Evolutionary conservation across 208 protist species (phyloP), one percentile per base, ranked within the genome.

Genomic region (Trypanosomatidae sp.): DNA sequence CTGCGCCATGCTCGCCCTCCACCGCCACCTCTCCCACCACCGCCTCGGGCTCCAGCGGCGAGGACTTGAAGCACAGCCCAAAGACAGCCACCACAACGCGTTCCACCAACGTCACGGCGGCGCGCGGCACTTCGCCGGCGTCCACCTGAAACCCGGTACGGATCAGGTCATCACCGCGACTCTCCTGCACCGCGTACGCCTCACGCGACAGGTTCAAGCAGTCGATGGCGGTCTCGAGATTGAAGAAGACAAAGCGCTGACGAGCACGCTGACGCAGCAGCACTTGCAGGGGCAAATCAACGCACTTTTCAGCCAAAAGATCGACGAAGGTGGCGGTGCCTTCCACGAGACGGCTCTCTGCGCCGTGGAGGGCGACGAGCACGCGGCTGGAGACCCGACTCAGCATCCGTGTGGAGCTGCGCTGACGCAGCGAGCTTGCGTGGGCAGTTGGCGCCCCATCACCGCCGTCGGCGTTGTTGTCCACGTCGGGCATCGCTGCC

Each of bases 171-270:
- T 81, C 84, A 36, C 75, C 77, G n/a, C 64, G 49, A 66, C 79
- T 84, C 56, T 85, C 74, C 74, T 83, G 71, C 25, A 85, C 74
- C 7, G 71, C 73, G 78, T 89, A 88, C 43, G 82, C 89, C 80
- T 95, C 87, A 72, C 84, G 88, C 9, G 90, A 94, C 65, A 94
- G 43, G 71, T 96, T 98, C 62, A 92, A 86, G 84, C 92, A 95
- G 73, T 96, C 91, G 39, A 98, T 89, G 19, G 90, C 84, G 13
- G 88, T 95, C 78, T 98, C 92, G 22, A 97, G 73, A 67, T 92
- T 95, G 80, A 97, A 96, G 79, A 97, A 95, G 15, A 91, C 90
- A 33, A 94, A 73, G 74, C 47, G 65, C 70, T 76, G 71, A 13
- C 58, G 73, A 6, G 62, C 73, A 19, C 74, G 64, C 55, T 82